phyloP scores from a whole-genome alignment of 371 early-diverging fungal genomes.

The Lichtheimia ornata region DNA sequence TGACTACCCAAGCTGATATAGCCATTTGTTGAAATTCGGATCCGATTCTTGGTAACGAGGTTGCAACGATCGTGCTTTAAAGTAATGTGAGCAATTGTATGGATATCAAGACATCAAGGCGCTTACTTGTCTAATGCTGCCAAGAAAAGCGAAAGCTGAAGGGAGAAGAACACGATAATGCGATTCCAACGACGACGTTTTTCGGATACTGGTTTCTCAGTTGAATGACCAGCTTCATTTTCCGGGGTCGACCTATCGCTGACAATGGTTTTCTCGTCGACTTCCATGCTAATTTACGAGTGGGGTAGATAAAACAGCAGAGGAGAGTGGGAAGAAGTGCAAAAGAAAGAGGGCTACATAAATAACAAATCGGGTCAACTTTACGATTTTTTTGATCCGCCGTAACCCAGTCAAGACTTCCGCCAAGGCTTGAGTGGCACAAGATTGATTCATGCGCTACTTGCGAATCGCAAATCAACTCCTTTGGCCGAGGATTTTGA shows the following conservation, averaged over 20 bases:
- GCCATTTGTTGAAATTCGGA: conserved; percentile 68
- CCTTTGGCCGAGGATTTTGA: too few relatives aligned
- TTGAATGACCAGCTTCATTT: not conserved
- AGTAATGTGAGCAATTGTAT: not conserved
- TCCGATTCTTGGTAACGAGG: conserved; percentile 71
- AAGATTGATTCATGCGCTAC: too few relatives aligned
- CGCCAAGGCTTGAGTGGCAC: too few relatives aligned
- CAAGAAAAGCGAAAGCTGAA: conserved; percentile 69
- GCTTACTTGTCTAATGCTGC: conserved; percentile 71
- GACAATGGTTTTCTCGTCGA: not conserved
- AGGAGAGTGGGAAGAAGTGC: not conserved
- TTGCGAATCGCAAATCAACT: too few relatives aligned
- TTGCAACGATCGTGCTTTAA: conserved; percentile 70
- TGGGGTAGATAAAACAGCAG: not conserved
- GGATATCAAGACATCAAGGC: not conserved
- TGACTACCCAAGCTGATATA: conserved; percentile 69
- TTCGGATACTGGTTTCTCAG: not conserved
- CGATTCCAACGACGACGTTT: conserved; percentile 1
- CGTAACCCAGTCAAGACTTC: too few relatives aligned
- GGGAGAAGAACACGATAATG: conserved; percentile 36
- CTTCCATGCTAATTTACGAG: not conserved
- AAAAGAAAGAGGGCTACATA: not conserved
- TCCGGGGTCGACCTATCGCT: not conserved
- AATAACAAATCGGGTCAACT: conserved; percentile 4
- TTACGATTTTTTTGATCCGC: too few relatives aligned